A percentile compares a stretch with the other conserved stretches of the same genome.
phyloP scores from a whole-genome alignment of 371 early-diverging fungal genomes.

The Umbelopsis sp. region DNA sequence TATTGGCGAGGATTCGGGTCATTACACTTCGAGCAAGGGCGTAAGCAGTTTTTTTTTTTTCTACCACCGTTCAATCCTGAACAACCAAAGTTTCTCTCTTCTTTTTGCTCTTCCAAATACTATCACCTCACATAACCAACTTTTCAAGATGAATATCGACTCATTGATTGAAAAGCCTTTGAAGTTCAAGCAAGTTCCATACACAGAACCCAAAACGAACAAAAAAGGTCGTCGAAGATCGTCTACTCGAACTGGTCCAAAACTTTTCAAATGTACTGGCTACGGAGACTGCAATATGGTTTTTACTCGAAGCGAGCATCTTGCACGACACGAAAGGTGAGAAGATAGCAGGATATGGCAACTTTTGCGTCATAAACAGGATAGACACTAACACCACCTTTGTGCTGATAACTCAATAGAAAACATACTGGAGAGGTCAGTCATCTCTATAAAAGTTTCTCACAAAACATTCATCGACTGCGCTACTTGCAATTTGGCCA shows the following conservation, averaged over 20 bases:
- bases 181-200: conserved; percentile 13
- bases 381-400: no score
- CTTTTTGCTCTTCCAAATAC: not conserved
- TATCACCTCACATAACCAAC: not conserved
- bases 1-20: conserved; percentile 17
- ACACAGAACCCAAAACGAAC: not conserved
- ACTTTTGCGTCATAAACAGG: no score
- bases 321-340: conserved; percentile 60
- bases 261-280: conserved; percentile 62
- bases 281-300: conserved; percentile 62
- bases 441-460: no score
- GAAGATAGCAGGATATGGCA: not conserved
- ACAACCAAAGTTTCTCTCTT: not conserved
- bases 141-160: not conserved
- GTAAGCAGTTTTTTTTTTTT: not conserved
- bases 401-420: conserved; percentile 22
- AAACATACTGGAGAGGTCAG: conserved; percentile 64
- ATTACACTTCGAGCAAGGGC: not conserved
- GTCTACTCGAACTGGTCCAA: conserved; percentile 29
- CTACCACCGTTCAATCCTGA: not conserved
- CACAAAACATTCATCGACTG: no score
- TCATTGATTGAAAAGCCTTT: conserved; percentile 14
- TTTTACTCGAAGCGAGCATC: conserved; percentile 65
- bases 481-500: no score
- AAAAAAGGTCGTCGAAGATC: conserved; percentile 10